These are phyloP conservation scores for Solanum pinnatisectum DNA, from an alignment of 257 asterid species.

Conservation along the genomic window DNA sequence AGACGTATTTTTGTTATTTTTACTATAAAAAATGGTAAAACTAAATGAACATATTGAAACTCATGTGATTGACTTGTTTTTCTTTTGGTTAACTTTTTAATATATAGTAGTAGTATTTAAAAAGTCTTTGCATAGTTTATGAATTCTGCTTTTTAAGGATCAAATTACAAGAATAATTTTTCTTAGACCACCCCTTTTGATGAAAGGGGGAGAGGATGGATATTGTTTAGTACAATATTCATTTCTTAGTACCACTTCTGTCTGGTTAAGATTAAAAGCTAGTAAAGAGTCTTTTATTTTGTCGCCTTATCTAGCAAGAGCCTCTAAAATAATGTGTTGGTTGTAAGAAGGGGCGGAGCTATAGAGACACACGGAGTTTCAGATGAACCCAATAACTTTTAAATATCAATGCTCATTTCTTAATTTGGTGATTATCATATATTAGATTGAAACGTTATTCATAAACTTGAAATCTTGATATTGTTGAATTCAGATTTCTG, in stretches of 20 bases:
- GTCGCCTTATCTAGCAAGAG: background rate
- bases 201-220: background rate
- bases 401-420: background rate
- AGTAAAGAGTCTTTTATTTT: background rate
- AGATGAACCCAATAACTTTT: background rate
- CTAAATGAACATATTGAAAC: background rate
- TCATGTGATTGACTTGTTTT: background rate
- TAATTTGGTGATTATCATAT: background rate
- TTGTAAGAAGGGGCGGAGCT: background rate
- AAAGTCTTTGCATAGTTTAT: background rate
- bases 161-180: background rate
- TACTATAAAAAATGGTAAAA: background rate
- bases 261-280: background rate
- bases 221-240: background rate
- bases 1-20: background rate
- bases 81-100: background rate
- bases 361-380: background rate
- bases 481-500: background rate
- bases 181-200: background rate
- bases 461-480: background rate
- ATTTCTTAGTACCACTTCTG: background rate
- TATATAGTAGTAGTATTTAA: background rate
- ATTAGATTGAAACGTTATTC: background rate
- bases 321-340: background rate
- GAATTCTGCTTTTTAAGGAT: too few species aligned